Base-by-base conservation (phyloP, 495 filamentous ascomycete genomes). In the Cercophora scortea region DNA sequence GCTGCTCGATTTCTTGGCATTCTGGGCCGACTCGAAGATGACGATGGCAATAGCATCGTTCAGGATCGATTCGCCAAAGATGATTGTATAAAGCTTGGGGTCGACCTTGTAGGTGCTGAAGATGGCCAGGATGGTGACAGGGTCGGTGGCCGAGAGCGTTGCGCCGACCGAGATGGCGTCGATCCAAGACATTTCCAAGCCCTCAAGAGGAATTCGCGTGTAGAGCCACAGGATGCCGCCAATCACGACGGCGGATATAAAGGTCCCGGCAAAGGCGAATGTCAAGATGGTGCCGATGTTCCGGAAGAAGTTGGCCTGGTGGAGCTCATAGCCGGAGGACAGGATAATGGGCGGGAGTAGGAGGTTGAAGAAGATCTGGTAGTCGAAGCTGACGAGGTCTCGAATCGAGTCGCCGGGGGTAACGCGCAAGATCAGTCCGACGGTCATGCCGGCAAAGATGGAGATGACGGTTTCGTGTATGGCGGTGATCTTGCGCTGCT, bases 101-200 rank as follows among this genome's bases (percentile, higher is more conserved):
- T 98, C 93, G 47, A 98, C 93, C 70, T 96, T 96, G 76, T 96
- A 97, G 1, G 94, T 86, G 64, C 96, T 98, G 82, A 98, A 98
- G 52, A 98, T 98, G 48, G 93, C 93, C 34, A 98, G 76, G 58
- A 98, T 96, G 0, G 93, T 98, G 45, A 98, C 90, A 0, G 93
- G 93, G 62, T 98, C 93, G 0, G 93, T 98, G 50, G 93, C 93
- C 2, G 93, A 97, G 25, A 98, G 79, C 0, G 93, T 97, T 17
- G 93, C 93, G 47, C 93, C 93, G 16, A 97, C 89, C 1, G 90
- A 94, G 53, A 97, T 89, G 42, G 93, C 93, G 61, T 98, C 93
- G 45, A 96, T 86, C 60, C 95, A 95, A 10, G 81, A 80, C 61
- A 97, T 87, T 38, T 88, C 80, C 54, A 97, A 70, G 1, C 87